A percentile compares a stretch with the other conserved stretches of the same genome.
phyloP scores from a whole-genome alignment of 257 asterid species.

The Penstemon eatonii region DNA sequence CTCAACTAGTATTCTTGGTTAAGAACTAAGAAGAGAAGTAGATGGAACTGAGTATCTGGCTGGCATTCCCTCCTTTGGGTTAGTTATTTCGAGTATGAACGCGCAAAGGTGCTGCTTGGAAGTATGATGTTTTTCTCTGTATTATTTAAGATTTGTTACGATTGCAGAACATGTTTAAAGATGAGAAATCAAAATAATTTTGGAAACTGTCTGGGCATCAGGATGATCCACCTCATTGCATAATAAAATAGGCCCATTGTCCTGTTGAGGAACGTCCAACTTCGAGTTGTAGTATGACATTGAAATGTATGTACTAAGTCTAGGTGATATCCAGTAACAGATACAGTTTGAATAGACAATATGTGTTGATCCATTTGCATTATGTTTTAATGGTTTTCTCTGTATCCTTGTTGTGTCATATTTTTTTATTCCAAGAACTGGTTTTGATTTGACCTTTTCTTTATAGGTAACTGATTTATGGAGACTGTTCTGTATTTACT shows the following conservation, averaged over 20 bases:
- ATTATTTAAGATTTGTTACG: background rate
- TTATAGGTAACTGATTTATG: background rate
- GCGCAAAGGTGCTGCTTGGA: background rate
- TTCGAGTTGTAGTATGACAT: background rate
- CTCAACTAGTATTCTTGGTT: background rate
- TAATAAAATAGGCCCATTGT: background rate
- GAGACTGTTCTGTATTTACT: background rate
- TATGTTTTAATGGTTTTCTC: background rate
- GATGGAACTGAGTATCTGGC: background rate
- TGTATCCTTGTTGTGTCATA: background rate
- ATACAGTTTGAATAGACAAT: background rate
- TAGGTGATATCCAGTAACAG: background rate
- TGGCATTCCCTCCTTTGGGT: background rate
- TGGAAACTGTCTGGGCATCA: no score
- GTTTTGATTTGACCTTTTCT: background rate
- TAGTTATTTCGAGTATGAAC: slow-evolving; percentile 1
- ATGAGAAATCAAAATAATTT: no score
- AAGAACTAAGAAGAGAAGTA: background rate
- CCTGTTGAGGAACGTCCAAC: background rate
- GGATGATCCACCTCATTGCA: no score
- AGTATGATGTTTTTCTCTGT: background rate
- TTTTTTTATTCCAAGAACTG: background rate
- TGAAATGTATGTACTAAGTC: background rate
- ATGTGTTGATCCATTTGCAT: background rate
- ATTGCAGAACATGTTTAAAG: no score